These are phyloP conservation scores for Durotheca rogersii DNA, from an alignment of 495 filamentous ascomycete species.

Conservation along the genomic window DNA sequence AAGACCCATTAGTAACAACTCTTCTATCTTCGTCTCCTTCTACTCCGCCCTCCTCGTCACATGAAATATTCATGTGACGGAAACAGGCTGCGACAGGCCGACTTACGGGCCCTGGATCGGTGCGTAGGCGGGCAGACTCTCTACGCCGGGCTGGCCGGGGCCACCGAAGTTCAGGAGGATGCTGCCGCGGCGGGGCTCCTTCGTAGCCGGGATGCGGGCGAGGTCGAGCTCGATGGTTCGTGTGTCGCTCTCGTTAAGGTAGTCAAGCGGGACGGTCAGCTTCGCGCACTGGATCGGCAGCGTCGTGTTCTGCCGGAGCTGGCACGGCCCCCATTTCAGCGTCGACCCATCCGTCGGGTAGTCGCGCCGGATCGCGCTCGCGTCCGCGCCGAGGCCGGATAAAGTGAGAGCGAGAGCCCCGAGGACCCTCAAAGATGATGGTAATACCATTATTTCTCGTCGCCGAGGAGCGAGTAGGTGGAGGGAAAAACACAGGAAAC, in stretches of 20 bases:
- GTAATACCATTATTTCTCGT: slow-evolving; percentile 14
- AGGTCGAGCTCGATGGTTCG: slow-evolving; percentile 39
- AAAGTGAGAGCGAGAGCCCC: slow-evolving; percentile 3
- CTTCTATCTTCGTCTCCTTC: slow-evolving; percentile 16
- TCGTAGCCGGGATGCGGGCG: slow-evolving; percentile 34
- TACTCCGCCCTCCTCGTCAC: background rate
- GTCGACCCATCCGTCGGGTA: background rate
- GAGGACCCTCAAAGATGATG: background rate
- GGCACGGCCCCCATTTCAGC: slow-evolving; percentile 20
- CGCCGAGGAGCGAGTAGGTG: no score
- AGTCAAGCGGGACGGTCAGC: slow-evolving; percentile 48
- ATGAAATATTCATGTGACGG: no score
- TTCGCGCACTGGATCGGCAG: slow-evolving; percentile 40
- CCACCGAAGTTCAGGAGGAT: slow-evolving; percentile 52
- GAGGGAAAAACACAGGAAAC: no score
- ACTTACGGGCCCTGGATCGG: slow-evolving; percentile 21
- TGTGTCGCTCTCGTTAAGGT: slow-evolving; percentile 32
- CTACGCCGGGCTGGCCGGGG: slow-evolving; percentile 35
- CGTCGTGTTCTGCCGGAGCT: slow-evolving; percentile 11
- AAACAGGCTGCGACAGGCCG: no score
- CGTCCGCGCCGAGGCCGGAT: slow-evolving; percentile 1
- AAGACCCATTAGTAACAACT: background rate
- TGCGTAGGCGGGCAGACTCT: slow-evolving; percentile 16
- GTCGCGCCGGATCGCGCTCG: slow-evolving; percentile 3
- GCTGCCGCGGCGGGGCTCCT: slow-evolving; percentile 39